Base-by-base conservation (phyloP, 148 eudicot species). In the Nepenthes gracilis region DNA sequence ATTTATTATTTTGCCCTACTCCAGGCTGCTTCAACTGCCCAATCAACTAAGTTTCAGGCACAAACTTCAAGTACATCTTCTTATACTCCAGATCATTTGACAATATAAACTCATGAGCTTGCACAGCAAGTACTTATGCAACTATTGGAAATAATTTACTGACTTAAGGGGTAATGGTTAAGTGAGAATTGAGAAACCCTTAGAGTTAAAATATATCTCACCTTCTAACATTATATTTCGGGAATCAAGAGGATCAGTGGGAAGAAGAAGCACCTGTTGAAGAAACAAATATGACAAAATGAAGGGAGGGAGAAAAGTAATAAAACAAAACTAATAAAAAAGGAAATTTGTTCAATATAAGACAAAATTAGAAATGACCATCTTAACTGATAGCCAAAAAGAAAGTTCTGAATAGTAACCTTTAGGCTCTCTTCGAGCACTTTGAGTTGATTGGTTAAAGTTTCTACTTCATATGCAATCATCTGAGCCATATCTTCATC, bases 151-250 rank as follows among this genome's bases (percentile, higher is more conserved):
- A 23, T 23, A 23, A 23, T 23, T 23, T 23, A 23, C 23, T 23
- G 23, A 23, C 23, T 23, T 23, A 23, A 23, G 23, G 23, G 23
- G 23, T 23, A 23, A 23, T 23, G 23, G 23, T 23, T 23, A 23
- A 23, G 23, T 23, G 23, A 23, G 23, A 23, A 23, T 23, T 23
- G 23, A 23, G 23, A 23, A 23, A 23, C 23, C 23, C 23, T 40
- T 8, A 40, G n/a, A 40, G 4, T 40, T 40, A 8, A 40, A 40
- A 40, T 40, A 40, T 11, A 65, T 14, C 36, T 47, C 58, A 94
- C 99, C 99, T 94, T 94, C 97, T 64, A 94, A 85, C 92, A 94
- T 59, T 53, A 94, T 89, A 70, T 94, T 94, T 73, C 97, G 79
- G 51, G 86, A 57, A 84, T 94, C 92, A 59, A 94, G 97, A 64